Conservation (phyloP, 2,329 filamentous ascomycete genomes). For the Fusarium compactum region DNA sequence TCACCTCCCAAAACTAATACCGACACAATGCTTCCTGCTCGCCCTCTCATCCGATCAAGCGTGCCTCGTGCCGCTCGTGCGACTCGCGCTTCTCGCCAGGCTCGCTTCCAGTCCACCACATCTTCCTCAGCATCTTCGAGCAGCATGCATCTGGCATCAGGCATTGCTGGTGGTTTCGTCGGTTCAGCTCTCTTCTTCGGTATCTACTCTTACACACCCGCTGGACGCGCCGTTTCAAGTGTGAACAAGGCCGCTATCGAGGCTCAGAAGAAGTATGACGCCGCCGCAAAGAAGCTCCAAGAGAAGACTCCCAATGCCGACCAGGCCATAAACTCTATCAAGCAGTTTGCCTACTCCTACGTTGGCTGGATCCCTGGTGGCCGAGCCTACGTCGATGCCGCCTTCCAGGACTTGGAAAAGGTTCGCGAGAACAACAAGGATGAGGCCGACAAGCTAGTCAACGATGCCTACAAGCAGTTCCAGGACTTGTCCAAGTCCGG, state of each 20-base stretch:
- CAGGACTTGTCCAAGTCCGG: constrained; percentile 70
- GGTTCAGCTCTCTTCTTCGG: constrained; percentile 59
- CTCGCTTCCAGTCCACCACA: constrained; percentile 59
- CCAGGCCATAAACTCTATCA: constrained; percentile 74
- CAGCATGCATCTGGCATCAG: constrained; percentile 55
- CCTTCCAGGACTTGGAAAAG: constrained; percentile 77
- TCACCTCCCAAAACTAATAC: neutral
- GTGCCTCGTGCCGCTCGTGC: constrained; percentile 47
- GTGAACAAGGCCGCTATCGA: constrained; percentile 64
- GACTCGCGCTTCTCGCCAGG: constrained; percentile 43
- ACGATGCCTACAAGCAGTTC: constrained; percentile 75
- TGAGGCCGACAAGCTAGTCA: constrained; percentile 77
- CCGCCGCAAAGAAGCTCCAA: constrained; percentile 70
- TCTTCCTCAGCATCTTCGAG: constrained; percentile 32
- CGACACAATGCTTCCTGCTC: constrained; percentile 49
- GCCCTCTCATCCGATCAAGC: constrained; percentile 47
- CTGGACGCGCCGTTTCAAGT: constrained; percentile 55
- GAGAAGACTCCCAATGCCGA: constrained; percentile 73
- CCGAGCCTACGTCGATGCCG: constrained; percentile 73
- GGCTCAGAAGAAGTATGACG: constrained; percentile 70
- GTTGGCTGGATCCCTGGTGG: constrained; percentile 79
- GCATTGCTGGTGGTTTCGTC: constrained; percentile 59
- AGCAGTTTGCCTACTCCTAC: constrained; percentile 75
- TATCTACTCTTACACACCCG: constrained; percentile 59
- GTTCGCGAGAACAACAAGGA: constrained; percentile 75